Evolutionary conservation across 306 rosid genomes (phyloP), one percentile per base, ranked within the genome.

Genomic region (Vicia villosa): DNA sequence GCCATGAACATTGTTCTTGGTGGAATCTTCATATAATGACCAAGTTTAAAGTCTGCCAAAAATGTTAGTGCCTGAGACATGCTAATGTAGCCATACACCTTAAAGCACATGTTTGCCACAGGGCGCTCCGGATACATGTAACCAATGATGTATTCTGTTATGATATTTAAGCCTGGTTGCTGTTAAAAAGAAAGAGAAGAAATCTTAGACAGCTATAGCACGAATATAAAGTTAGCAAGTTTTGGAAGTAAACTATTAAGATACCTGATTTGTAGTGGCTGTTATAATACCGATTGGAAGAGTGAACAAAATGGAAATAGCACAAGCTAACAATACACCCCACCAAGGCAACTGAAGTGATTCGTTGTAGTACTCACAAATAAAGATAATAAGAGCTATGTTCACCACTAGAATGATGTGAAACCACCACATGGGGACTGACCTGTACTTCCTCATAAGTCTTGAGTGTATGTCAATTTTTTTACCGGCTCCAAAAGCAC

Each of bases 11-110:
- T 92, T 43, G 89, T 68, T 76, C 96, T 85, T 17, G 96, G 96
- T 14, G 98, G 98, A 85, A 92, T 90, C 81, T 92, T 92, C 98
- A 92, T 90, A 67, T 92, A 92, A 77, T 90, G 98, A 24, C 96
- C 98, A 13, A 92, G 96, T 83, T 92, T 90, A 43, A 88, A 90
- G 78, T 92, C 98, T 32, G 17, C 43, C 63, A 92, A 21, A 65
- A 92, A 92, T 21, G 81, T 73, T 8, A 90, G 74, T 65, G 91
- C 96, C 84, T 92, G 98, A 22, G 59, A 1, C 96, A 90, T 88
- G 79, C 98, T 92, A 62, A 88, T 92, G 83, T 88, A 92, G 11
- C 98, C 96, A 52, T 86, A 92, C 43, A 92, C 98, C 86, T 92
- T 92, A 84, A 92, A 92, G 83, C 96, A 90, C 96, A 90, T 88